Base-by-base conservation (phyloP, 2,329 filamentous ascomycete genomes). In the Diplodia sapinea region DNA sequence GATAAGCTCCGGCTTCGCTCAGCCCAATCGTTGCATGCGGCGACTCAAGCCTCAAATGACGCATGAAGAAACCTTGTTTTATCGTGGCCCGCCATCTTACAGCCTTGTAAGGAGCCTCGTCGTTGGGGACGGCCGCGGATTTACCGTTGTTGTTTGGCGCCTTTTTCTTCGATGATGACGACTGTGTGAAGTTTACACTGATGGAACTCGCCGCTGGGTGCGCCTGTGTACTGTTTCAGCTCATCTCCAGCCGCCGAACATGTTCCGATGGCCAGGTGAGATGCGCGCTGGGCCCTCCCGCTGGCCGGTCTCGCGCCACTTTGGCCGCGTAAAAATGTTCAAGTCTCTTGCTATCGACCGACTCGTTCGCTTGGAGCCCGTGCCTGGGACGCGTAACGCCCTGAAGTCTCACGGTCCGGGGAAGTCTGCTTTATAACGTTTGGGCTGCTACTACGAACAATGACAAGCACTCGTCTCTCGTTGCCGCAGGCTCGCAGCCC, bases 31-130 rank as follows among this genome's bases (percentile, higher is more conserved):
- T 56, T 17, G 9, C 26, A 15, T 38, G 11, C 15, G 13, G n/a
- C 17, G 33, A 59, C 11, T 43, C 26, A 36, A 38, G 57, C 40
- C 33, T 51, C 29, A 26, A 23, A 7, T 17, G 23, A 20, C 43
- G 47, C 59, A n/a, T 63, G 59, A 63, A 51, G 23, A 51, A 26
- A 11, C n/a, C 59, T 63, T 38, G 59, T 26, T n/a, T n/a, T 51
- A 51, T 63, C 23, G 29, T 13, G 23, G 23, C 23, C 23, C 23
- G 23, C 23, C 23, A 26, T 26, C 23, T 26, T 47, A 1, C 17
- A 51, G 8, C 15, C 57, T 38, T 52, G 36, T 38, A 11, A 12
- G 7, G 36, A 38, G 36, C 36, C 36, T 11, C 36, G 11, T 11
- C 36, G 2, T 12, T n/a, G 13, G 40, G 26, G 3, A 4, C 4